These are phyloP conservation scores for Xylaria sp. DNA, from an alignment of 495 filamentous ascomycete genomes.

Conservation along the genomic window DNA sequence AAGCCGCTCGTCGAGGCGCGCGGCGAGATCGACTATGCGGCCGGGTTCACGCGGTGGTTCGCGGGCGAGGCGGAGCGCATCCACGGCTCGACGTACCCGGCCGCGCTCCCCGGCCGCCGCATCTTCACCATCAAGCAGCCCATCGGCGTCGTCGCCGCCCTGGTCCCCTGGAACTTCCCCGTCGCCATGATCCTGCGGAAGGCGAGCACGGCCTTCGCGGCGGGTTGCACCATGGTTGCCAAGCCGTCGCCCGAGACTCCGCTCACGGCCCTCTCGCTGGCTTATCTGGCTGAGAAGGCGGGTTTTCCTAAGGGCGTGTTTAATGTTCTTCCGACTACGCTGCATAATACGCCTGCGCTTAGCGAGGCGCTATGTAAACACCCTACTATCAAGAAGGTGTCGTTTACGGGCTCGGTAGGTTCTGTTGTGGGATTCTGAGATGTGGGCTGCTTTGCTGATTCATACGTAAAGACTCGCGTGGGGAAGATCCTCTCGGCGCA, in stretches of 20 bases:
- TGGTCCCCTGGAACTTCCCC: constrained; percentile 70
- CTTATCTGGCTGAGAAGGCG: constrained; percentile 63
- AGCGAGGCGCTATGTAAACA: constrained; percentile 71
- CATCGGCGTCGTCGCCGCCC: constrained; percentile 58
- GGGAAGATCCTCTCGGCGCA: constrained; percentile 43
- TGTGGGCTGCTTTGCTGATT: constrained; percentile 3
- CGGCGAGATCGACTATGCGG: constrained; percentile 66
- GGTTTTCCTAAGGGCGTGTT: constrained; percentile 67
- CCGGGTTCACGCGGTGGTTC: constrained; percentile 70
- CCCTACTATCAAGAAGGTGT: constrained; percentile 70
- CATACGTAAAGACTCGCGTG: constrained; percentile 35
- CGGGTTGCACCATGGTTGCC: constrained; percentile 73
- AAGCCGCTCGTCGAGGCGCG: constrained; percentile 66
- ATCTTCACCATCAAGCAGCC: constrained; percentile 75
- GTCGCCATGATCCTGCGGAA: constrained; percentile 72
- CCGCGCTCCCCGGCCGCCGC: constrained; percentile 65
- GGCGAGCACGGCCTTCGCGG: constrained; percentile 71
- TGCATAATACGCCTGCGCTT: constrained; percentile 69
- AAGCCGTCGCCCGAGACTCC: constrained; percentile 74
- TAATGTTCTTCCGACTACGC: constrained; percentile 65
- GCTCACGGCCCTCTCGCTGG: constrained; percentile 61
- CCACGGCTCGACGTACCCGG: constrained; percentile 63
- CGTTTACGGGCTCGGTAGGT: constrained; percentile 67
- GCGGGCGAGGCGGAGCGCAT: constrained; percentile 74
- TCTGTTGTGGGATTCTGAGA: background rate